These are phyloP conservation scores for Polytolypa hystricis DNA, from an alignment of 2,329 filamentous ascomycete genomes.

Conservation along the genomic window DNA sequence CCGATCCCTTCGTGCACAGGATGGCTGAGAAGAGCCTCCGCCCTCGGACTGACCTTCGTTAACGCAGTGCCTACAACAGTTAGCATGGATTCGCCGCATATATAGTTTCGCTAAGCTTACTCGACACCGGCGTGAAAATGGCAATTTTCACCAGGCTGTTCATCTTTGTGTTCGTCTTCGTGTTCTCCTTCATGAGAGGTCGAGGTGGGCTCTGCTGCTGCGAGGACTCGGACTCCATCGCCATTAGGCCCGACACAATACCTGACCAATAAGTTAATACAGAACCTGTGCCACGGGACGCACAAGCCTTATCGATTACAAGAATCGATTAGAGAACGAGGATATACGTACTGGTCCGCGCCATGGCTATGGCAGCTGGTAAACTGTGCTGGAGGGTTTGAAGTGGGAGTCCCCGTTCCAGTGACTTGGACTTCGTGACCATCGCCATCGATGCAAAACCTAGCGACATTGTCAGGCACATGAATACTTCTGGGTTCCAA, in stretches of 20 bases:
- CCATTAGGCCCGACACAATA: slow-evolving; percentile 52
- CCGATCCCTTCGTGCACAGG: slow-evolving; percentile 40
- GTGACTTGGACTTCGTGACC: slow-evolving; percentile 29
- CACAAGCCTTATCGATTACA: not conserved
- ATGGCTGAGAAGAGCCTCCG: slow-evolving; percentile 14
- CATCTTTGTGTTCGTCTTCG: slow-evolving; percentile 15
- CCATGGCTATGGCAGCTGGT: slow-evolving; percentile 56
- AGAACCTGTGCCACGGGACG: no score
- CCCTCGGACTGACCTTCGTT: slow-evolving; percentile 36
- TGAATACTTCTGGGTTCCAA: not conserved
- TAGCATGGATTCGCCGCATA: not conserved
- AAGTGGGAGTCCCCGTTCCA: slow-evolving; percentile 42
- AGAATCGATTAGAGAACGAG: not conserved
- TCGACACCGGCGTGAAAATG: slow-evolving; percentile 68
- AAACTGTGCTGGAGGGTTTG: slow-evolving; percentile 48
- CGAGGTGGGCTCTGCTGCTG: slow-evolving; percentile 17
- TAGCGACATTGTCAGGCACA: slow-evolving; percentile 5
- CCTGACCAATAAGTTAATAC: slow-evolving; percentile 26
- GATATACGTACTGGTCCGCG: slow-evolving; percentile 40
- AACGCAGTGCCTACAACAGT: slow-evolving; percentile 41
- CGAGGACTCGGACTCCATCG: slow-evolving; percentile 48
- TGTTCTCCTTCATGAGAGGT: slow-evolving; percentile 22
- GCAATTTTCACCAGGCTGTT: slow-evolving; percentile 39
- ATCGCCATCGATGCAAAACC: slow-evolving; percentile 25
- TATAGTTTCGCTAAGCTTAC: slow-evolving; percentile 36